Evolutionary conservation across 2,329 filamentous ascomycete genomes (phyloP).

Genomic region (Gremmenia infestans): DNA sequence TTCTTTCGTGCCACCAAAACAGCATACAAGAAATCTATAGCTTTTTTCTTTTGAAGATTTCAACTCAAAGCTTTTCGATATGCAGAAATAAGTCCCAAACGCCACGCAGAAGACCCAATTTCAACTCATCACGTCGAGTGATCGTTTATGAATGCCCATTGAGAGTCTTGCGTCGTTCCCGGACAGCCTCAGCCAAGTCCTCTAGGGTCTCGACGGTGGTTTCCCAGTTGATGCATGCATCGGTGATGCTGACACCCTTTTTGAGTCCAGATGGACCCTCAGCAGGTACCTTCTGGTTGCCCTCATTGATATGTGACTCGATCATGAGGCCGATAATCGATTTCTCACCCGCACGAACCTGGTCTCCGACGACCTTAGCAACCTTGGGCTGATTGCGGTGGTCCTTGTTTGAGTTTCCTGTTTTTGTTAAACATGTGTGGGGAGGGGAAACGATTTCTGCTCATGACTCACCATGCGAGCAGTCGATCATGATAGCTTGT

Average conservation of each 20-base stretch:
- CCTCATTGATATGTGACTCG: slow-evolving; percentile 94
- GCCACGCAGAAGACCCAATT: slow-evolving; percentile 8
- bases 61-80: background rate
- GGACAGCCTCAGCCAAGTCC: slow-evolving; percentile 78
- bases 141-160: slow-evolving; percentile 1
- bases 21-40: background rate
- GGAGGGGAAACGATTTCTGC: background rate
- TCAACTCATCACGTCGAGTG: background rate
- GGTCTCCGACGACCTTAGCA: slow-evolving; percentile 73
- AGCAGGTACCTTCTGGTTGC: slow-evolving; percentile 79
- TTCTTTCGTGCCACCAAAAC: background rate
- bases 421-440: slow-evolving; percentile 7
- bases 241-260: slow-evolving; percentile 90
- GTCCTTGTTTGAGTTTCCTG: slow-evolving; percentile 94
- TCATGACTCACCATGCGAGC: slow-evolving; percentile 72
- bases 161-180: slow-evolving; percentile 55
- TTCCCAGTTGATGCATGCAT: slow-evolving; percentile 95
- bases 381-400: slow-evolving; percentile 97
- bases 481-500: slow-evolving; percentile 95
- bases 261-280: slow-evolving; percentile 75
- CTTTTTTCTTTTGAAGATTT: background rate
- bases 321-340: slow-evolving; percentile 97
- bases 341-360: slow-evolving; percentile 81
- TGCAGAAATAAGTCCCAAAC: slow-evolving; percentile 12
- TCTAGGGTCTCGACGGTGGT: slow-evolving; percentile 76